These are phyloP conservation scores for Enteropsectra breve DNA, from an alignment of 371 early-diverging fungal species.

Conservation along the genomic window DNA sequence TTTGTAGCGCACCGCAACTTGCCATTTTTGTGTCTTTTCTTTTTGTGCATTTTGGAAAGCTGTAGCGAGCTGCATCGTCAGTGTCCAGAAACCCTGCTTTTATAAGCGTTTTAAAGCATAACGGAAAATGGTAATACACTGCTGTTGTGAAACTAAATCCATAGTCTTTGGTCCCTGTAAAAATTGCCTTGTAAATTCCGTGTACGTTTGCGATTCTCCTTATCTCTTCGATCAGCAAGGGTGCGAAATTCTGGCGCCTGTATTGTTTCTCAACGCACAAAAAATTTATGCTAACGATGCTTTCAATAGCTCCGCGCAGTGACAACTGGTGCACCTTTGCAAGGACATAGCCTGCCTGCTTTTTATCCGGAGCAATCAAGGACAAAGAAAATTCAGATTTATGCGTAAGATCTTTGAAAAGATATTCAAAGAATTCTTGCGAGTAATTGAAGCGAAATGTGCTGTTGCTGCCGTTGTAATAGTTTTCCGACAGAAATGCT, in stretches of 20 bases:
- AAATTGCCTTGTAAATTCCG: slow-evolving; percentile 89
- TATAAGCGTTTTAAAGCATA: slow-evolving; percentile 37
- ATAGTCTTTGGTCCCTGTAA: slow-evolving; percentile 79
- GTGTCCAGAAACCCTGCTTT: slow-evolving; percentile 23
- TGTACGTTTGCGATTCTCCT: slow-evolving; percentile 78
- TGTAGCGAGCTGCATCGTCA: neutral
- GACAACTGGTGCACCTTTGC: slow-evolving; percentile 41
- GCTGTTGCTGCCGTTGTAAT: slow-evolving; percentile 44
- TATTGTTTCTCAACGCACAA: slow-evolving; percentile 87
- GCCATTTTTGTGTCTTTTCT: slow-evolving; percentile 24
- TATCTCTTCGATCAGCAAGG: slow-evolving; percentile 91
- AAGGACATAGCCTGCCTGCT: slow-evolving; percentile 57
- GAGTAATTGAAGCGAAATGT: slow-evolving; percentile 49
- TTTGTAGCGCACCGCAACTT: slow-evolving; percentile 33
- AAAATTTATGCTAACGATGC: slow-evolving; percentile 74
- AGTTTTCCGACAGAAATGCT: slow-evolving; percentile 48
- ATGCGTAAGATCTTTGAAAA: slow-evolving; percentile 29
- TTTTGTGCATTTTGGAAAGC: no score
- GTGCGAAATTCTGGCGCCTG: slow-evolving; percentile 82
- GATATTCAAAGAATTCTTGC: slow-evolving; percentile 43
- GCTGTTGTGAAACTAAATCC: slow-evolving; percentile 76
- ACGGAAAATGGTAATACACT: slow-evolving; percentile 62
- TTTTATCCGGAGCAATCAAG: slow-evolving; percentile 22
- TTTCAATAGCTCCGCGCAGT: slow-evolving; percentile 13
- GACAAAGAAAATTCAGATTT: slow-evolving; percentile 48